Percentiles rank a stretch among this genome's conserved stretches.
phyloP scores from a whole-genome alignment of 305 asterid genomes.

The Fraxinus latifolia region DNA sequence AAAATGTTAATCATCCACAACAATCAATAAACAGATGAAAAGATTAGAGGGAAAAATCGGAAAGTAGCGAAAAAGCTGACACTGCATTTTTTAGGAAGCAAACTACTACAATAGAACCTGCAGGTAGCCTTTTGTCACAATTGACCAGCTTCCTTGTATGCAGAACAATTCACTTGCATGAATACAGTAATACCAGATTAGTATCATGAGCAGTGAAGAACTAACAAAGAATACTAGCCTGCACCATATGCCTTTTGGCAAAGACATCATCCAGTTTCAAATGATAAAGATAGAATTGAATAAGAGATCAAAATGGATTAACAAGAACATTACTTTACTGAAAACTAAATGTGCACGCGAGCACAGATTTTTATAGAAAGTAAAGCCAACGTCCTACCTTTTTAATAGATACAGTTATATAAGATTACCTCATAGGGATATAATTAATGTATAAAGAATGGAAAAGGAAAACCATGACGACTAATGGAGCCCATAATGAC shows the following conservation, averaged over 20 bases:
- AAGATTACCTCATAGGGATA: background rate
- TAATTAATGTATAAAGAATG: background rate
- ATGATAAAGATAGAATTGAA: background rate
- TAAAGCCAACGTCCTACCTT: background rate
- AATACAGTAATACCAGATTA: background rate
- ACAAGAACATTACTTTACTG: background rate
- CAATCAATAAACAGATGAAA: background rate
- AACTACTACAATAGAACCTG: background rate
- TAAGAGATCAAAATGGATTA: background rate
- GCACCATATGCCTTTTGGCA: background rate
- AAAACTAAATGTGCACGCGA: background rate
- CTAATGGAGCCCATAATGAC: background rate
- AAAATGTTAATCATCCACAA: background rate
- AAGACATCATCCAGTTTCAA: background rate
- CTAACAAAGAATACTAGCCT: background rate
- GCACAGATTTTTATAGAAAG: background rate
- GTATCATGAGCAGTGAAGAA: background rate
- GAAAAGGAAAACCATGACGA: background rate
- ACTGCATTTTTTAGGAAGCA: background rate
- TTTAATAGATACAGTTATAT: background rate
- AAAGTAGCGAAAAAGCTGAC: background rate
- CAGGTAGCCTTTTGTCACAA: background rate
- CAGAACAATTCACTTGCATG: background rate
- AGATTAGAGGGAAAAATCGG: background rate
- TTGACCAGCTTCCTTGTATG: background rate